Evolutionary conservation across 164 flowering plant species (phyloP).

Genomic region (Nelumbo lutea): DNA sequence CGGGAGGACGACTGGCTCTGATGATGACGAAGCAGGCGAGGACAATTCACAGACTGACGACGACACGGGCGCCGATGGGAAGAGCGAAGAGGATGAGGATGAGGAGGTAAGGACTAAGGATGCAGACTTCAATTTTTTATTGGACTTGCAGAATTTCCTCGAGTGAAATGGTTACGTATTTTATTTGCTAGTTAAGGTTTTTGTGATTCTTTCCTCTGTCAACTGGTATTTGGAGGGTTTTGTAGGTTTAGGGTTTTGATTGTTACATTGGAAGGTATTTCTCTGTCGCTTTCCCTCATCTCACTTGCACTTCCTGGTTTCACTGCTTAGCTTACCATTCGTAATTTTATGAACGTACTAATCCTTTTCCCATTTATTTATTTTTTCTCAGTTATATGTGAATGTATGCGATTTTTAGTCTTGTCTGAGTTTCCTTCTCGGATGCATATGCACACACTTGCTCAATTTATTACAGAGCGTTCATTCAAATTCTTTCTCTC

Average conservation of each 20-base stretch:
- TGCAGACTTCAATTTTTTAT: not conserved
- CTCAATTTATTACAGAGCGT: too few species aligned
- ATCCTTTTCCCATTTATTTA: too few species aligned
- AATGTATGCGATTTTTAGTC: not conserved
- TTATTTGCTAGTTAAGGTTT: not conserved
- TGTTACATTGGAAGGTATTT: not conserved
- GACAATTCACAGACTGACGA: conserved; percentile 21
- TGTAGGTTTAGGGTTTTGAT: not conserved
- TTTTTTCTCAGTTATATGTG: not conserved
- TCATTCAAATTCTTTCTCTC: not conserved
- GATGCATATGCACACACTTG: not conserved
- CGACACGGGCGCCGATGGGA: conserved; percentile 16
- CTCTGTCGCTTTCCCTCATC: not conserved
- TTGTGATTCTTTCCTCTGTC: not conserved
- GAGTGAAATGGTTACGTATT: too few species aligned
- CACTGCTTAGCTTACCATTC: not conserved
- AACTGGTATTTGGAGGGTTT: not conserved
- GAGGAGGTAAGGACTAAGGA: conserved; percentile 30
- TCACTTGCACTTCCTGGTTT: not conserved
- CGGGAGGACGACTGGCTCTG: conserved; percentile 51
- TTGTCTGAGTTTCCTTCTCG: not conserved
- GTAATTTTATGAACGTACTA: too few species aligned
- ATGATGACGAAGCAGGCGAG: conserved; percentile 43
- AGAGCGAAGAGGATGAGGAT: conserved; percentile 29
- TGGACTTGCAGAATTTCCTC: not conserved